Conservation (phyloP, 2,329 filamentous ascomycete species). For the Ophiostoma himal-ulmi region DNA sequence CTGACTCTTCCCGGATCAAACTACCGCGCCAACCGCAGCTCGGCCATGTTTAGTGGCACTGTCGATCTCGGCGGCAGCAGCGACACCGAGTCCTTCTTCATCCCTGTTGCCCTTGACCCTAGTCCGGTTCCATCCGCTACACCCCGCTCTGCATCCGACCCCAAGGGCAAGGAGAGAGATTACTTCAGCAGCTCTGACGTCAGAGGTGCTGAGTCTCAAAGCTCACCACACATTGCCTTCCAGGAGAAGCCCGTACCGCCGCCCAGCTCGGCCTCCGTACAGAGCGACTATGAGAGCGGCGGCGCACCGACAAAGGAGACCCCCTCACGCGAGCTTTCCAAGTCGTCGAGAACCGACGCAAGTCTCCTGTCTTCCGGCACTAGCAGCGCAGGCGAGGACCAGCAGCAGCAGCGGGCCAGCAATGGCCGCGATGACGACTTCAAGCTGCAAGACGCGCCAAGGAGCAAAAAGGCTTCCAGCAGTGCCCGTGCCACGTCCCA, state of each 20-base stretch:
- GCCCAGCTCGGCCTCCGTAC: background rate
- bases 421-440: constrained; percentile 53
- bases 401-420: constrained; percentile 34
- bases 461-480: constrained; percentile 45
- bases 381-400: constrained; percentile 34
- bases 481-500: constrained; percentile 43
- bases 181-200: constrained; percentile 47
- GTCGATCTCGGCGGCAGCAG: constrained; percentile 39
- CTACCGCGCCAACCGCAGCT: constrained; percentile 74
- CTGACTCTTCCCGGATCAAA: constrained; percentile 67
- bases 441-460: constrained; percentile 75
- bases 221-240: constrained; percentile 80
- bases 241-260: constrained; percentile 69
- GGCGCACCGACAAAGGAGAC: constrained; percentile 44
- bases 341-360: constrained; percentile 37
- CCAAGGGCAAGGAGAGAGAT: constrained; percentile 46
- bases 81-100: constrained; percentile 65
- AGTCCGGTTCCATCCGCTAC: constrained; percentile 54
- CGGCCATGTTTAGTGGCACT: constrained; percentile 49
- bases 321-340: constrained; percentile 45
- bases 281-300: constrained; percentile 52
- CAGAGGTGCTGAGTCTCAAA: constrained; percentile 44
- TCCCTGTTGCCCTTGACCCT: constrained; percentile 68
- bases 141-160: constrained; percentile 48
- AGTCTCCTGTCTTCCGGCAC: constrained; percentile 33